These are phyloP conservation scores for Backusella macrospora DNA, from an alignment of 192 early-diverging fungal species.

Conservation along the genomic window DNA sequence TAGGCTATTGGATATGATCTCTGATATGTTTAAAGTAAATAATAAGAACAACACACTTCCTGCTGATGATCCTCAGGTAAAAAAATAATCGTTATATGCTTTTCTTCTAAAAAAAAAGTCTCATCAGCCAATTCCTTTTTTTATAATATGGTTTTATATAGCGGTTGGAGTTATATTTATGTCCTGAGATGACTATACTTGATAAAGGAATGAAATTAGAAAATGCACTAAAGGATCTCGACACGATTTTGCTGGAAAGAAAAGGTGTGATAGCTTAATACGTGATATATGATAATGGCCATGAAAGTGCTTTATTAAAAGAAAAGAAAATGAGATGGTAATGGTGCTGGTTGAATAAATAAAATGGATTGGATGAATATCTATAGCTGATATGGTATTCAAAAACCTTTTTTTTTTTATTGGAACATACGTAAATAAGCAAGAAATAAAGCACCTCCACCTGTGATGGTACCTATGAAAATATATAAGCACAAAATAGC, in stretches of 20 bases:
- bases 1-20: slow-evolving; percentile 13
- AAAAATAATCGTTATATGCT: neutral
- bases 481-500: neutral
- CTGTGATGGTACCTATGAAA: slow-evolving; percentile 67
- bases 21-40: slow-evolving; percentile 14
- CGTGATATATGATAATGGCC: neutral
- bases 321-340: too few species aligned
- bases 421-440: slow-evolving; percentile 63
- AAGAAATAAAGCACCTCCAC: slow-evolving; percentile 77
- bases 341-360: too few species aligned
- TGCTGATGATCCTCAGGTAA: slow-evolving; percentile 13
- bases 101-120: too few species aligned
- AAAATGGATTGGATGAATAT: too few species aligned
- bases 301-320: neutral
- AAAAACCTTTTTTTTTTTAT: neutral
- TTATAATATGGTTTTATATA: neutral
- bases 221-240: neutral
- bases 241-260: slow-evolving; percentile 26
- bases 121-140: too few species aligned
- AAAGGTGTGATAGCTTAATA: neutral
- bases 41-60: slow-evolving; percentile 16
- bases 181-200: slow-evolving; percentile 11
- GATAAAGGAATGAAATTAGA: slow-evolving; percentile 13
- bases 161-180: slow-evolving; percentile 17
- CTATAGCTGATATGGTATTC: too few species aligned